A percentile compares a stretch with the other conserved stretches of the same genome.
Conservation (phyloP, 352 stramenopile genomes). For the Pythium myriotylum region DNA sequence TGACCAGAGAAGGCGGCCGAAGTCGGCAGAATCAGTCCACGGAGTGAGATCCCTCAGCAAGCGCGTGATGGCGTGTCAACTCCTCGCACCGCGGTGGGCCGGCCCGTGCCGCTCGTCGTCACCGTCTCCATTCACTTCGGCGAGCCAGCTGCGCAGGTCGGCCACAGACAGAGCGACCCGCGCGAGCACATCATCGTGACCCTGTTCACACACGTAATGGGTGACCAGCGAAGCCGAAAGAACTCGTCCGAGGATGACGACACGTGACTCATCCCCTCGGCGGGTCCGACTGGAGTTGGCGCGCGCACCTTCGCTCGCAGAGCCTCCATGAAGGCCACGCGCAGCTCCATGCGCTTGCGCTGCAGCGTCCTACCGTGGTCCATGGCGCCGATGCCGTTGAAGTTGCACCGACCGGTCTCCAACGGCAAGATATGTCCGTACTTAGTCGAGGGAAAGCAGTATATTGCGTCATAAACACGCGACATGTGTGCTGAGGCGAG, state of each 20-base stretch:
- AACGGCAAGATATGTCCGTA: background rate
- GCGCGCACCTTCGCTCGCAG: conserved; percentile 13
- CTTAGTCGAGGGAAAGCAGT: background rate
- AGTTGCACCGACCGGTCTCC: conserved; percentile 13
- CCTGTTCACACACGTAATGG: conserved; percentile 10
- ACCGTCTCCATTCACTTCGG: background rate
- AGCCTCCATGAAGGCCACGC: conserved; percentile 24
- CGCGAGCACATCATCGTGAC: conserved; percentile 20
- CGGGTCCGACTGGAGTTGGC: background rate
- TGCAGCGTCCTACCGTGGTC: background rate
- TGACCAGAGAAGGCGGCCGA: too few relatives aligned
- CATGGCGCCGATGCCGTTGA: conserved; percentile 18
- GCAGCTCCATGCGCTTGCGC: conserved; percentile 25
- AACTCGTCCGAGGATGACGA: conserved; percentile 7
- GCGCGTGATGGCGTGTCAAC: background rate
- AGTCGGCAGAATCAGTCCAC: conserved; percentile 2
- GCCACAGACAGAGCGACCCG: conserved; percentile 17
- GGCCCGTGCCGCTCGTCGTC: conserved; percentile 3
- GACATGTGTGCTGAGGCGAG: conserved; percentile 15
- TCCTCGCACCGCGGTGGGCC: background rate
- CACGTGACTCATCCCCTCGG: conserved; percentile 8
- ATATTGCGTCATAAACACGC: conserved; percentile 10
- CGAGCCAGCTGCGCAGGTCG: conserved; percentile 21
- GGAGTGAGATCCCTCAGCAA: conserved; percentile 5
- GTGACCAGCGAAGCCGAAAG: conserved; percentile 9